Evolutionary conservation across 345 rosid genomes (phyloP), one percentile per base, ranked within the genome.

Genomic region (Carallia brachiata): DNA sequence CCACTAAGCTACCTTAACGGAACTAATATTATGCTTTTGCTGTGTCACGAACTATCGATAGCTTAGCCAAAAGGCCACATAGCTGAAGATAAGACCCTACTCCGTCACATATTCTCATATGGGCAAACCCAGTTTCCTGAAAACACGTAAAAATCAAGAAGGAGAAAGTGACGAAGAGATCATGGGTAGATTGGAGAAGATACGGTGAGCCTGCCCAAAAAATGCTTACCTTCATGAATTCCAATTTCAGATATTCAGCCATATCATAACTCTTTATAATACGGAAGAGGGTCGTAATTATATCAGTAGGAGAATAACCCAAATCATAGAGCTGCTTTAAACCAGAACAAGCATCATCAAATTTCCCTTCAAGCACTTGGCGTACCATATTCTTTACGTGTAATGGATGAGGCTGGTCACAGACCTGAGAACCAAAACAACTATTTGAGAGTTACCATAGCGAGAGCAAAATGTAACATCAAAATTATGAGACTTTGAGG

Each of bases 341-440:
- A 68, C 92, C 96, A 52, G 84, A 80, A 73, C 98, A 95, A 73
- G 99, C 96, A 68, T 85, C 88, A 54, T 95, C 97, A 50, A 86
- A 90, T 81, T 89, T 92, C 39, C 97, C 96, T 69, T 92, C 92
- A 63, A 95, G 80, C 67, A 92, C 89, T 56, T 92, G 79, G 15
- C 86, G 87, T 32, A 92, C 89, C 84, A 92, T 89, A 76, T 95
- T 92, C 84, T 90, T 95, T 73, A 90, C 92, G 60, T 92, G 98
- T 81, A 92, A 77, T 4, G 99, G 99, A 70, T 95, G 99, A 76
- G 99, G 99, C 77, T 95, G 98, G 74, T 95, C 97, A 67, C 99
- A 92, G 17, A 95, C 99, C 99, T 95, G 73, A 48, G 68, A 68
- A 70, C 7, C 15, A 63, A 64, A 13, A 30, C 54, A 57, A 61